Conservation (phyloP, 768 basidiomycete species). For the Pulveroboletus ravenelii region DNA sequence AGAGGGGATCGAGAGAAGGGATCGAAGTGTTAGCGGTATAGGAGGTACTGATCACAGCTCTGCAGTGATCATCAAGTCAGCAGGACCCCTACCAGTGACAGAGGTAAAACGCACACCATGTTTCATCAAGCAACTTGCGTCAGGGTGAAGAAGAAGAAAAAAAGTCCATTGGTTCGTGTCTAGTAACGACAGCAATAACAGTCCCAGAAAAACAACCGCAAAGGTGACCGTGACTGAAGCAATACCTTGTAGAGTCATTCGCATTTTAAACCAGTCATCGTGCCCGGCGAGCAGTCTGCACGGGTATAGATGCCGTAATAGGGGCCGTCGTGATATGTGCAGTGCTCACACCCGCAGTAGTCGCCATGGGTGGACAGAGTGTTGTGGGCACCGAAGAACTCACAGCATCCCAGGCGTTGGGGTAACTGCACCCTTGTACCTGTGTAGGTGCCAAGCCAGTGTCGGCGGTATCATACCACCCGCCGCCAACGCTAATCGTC, state of each 20-base stretch:
- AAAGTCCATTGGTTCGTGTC: background rate
- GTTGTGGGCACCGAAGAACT: conserved; percentile 44
- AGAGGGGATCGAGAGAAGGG: background rate
- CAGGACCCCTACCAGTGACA: background rate
- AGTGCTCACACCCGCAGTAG: background rate
- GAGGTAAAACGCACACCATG: conserved; percentile 9
- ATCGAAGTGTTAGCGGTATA: background rate
- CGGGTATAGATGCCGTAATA: background rate
- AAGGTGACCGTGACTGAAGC: background rate
- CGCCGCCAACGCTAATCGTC: conserved; percentile 43
- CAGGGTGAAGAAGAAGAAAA: background rate
- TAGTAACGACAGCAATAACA: background rate
- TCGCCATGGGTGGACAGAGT: conserved; percentile 32
- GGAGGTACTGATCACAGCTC: background rate
- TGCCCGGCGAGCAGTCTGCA: conserved; percentile 6
- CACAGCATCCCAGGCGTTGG: conserved; percentile 58
- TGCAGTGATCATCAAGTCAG: conserved; percentile 1
- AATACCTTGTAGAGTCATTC: background rate
- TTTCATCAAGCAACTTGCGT: background rate
- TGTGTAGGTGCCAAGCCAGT: conserved; percentile 51
- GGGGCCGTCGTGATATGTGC: conserved; percentile 2
- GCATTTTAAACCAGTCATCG: background rate
- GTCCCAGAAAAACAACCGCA: background rate
- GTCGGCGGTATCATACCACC: conserved; percentile 56
- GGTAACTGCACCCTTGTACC: conserved; percentile 62